A percentile compares a stretch with the other conserved stretches of the same genome.
phyloP scores from a whole-genome alignment of 2,329 filamentous ascomycete species.

The Cladophialophora carrionii region DNA sequence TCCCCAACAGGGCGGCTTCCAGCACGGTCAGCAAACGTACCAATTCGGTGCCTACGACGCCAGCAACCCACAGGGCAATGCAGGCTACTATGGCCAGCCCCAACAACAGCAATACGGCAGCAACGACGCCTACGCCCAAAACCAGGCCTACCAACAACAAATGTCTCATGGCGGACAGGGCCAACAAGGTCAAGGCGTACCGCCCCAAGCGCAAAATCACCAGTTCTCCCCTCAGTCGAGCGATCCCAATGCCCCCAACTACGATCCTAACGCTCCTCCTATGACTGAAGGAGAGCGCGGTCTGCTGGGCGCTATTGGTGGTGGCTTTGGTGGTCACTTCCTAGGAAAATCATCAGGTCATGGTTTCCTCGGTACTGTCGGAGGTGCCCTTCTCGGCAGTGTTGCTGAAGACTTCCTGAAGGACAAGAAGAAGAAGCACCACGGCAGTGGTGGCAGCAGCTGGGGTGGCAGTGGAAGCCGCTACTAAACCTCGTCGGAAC shows the following conservation, averaged over 20 bases:
- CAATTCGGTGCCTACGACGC: slow-evolving; percentile 43
- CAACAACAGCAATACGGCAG: slow-evolving; percentile 24
- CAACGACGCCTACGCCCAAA: slow-evolving; percentile 33
- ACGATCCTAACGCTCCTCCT: slow-evolving; percentile 49
- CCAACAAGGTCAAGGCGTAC: slow-evolving; percentile 20
- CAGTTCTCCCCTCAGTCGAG: slow-evolving; percentile 40
- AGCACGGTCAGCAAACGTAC: slow-evolving; percentile 49
- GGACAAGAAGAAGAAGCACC: slow-evolving; percentile 47
- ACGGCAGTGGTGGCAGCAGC: slow-evolving; percentile 33
- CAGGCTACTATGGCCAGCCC: slow-evolving; percentile 44
- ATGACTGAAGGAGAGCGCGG: slow-evolving; percentile 59
- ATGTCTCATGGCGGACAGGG: slow-evolving; percentile 19
- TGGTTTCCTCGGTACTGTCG: slow-evolving; percentile 60
- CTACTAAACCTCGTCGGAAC: slow-evolving; percentile 19
- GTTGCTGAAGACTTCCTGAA: slow-evolving; percentile 60
- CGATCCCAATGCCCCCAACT: slow-evolving; percentile 48
- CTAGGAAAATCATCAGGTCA: slow-evolving; percentile 61
- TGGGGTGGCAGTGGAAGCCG: slow-evolving; percentile 36
- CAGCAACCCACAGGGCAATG: slow-evolving; percentile 43
- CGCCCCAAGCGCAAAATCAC: slow-evolving; percentile 31
- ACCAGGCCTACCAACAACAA: slow-evolving; percentile 36
- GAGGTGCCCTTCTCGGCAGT: slow-evolving; percentile 31
- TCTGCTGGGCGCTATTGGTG: slow-evolving; percentile 59
- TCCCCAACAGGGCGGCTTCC: slow-evolving; percentile 52
- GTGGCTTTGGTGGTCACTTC: slow-evolving; percentile 60